Conservation (phyloP, 768 basidiomycete genomes). For the Boletus coccyginus region DNA sequence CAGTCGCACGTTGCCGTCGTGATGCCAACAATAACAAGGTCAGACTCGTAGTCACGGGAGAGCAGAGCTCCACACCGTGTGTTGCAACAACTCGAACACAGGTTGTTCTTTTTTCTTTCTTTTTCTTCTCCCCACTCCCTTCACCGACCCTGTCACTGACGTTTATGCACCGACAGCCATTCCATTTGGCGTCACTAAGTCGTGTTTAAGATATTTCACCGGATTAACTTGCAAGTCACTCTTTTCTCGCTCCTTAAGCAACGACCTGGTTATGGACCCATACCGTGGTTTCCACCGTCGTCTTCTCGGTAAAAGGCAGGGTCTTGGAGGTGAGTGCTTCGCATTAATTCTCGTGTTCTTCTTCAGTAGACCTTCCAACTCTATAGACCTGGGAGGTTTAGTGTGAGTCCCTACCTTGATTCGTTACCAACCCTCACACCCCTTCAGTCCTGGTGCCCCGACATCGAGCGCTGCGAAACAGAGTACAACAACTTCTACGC, state of each 20-base stretch:
- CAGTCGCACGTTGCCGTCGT: constrained; percentile 14
- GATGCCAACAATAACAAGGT: constrained; percentile 27
- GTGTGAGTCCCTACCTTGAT: constrained; percentile 17
- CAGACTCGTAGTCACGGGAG: constrained; percentile 14
- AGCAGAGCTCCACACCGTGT: not conserved
- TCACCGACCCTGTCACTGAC: not conserved
- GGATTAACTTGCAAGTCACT: constrained; percentile 16
- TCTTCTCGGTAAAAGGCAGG: constrained; percentile 26
- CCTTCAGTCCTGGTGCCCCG: constrained; percentile 10
- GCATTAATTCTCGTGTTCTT: not conserved
- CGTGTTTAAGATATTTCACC: not conserved
- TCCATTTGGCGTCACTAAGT: not conserved
- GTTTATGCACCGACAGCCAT: constrained; percentile 9
- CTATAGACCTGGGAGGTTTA: constrained; percentile 16
- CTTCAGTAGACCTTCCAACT: not conserved
- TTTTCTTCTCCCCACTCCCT: not conserved
- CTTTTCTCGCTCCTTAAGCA: constrained; percentile 19
- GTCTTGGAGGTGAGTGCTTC: constrained; percentile 28
- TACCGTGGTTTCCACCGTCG: constrained; percentile 14
- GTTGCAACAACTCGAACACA: not conserved
- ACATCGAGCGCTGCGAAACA: not conserved
- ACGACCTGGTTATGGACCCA: constrained; percentile 21
- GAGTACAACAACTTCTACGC: not conserved
- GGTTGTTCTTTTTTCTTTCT: not conserved
- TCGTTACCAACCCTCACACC: not conserved